Conservation (phyloP, 768 basidiomycete genomes). For the Auricularia auricula-judae region DNA sequence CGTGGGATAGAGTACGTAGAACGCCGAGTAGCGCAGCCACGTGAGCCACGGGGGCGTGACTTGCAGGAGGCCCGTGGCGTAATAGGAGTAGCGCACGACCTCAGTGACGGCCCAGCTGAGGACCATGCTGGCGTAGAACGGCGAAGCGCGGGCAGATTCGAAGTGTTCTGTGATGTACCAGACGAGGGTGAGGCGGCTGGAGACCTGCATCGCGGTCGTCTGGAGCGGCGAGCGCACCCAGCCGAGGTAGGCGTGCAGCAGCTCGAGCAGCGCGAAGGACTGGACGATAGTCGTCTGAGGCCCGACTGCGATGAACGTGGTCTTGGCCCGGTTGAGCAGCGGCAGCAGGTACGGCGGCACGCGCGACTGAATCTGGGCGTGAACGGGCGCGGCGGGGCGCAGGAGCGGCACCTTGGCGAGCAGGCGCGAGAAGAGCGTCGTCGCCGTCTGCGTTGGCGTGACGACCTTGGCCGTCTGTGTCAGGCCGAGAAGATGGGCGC, state of each 20-base stretch:
- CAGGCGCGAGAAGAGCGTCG: slow-evolving; percentile 15
- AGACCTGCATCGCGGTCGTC: slow-evolving; percentile 72
- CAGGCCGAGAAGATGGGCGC: slow-evolving; percentile 37
- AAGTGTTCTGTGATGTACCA: slow-evolving; percentile 73
- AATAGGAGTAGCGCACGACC: slow-evolving; percentile 84
- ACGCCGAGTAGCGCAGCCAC: slow-evolving; percentile 82
- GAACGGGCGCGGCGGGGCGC: slow-evolving; percentile 24
- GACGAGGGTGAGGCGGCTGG: slow-evolving; percentile 68
- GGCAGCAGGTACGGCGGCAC: slow-evolving; percentile 22
- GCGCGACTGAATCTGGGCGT: slow-evolving; percentile 18
- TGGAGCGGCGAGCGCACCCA: slow-evolving; percentile 67
- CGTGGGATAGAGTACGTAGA: slow-evolving; percentile 86
- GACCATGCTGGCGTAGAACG: slow-evolving; percentile 84
- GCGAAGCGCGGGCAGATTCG: slow-evolving; percentile 52
- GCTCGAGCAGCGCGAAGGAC: slow-evolving; percentile 72
- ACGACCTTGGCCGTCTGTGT: slow-evolving; percentile 13
- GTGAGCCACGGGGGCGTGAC: slow-evolving; percentile 37
- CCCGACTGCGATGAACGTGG: slow-evolving; percentile 55
- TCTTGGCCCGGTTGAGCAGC: slow-evolving; percentile 38
- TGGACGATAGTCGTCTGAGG: slow-evolving; percentile 60
- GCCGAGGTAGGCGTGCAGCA: slow-evolving; percentile 67
- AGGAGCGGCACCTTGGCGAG: slow-evolving; percentile 25
- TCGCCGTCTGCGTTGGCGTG: slow-evolving; percentile 5
- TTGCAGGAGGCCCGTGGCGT: slow-evolving; percentile 56
- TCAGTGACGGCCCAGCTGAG: slow-evolving; percentile 89